These are phyloP conservation scores for Trametes pubescens DNA, from an alignment of 1,284 basidiomycete species.

Conservation along the genomic window DNA sequence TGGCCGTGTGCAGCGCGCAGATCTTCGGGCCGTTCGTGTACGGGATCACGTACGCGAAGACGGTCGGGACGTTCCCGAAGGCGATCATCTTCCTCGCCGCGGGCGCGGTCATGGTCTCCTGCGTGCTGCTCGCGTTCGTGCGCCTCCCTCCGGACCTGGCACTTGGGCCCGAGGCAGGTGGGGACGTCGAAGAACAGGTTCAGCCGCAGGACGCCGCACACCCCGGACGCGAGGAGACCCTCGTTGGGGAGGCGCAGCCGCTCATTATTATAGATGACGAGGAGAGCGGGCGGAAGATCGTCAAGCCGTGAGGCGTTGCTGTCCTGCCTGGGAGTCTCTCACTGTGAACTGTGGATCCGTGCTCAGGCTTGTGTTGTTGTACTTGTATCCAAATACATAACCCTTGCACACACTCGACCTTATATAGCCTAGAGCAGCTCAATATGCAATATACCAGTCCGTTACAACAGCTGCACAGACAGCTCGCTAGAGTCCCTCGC, in stretches of 20 bases:
- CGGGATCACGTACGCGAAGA: constrained; percentile 65
- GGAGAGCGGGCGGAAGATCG: constrained; percentile 25
- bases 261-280: constrained; percentile 34
- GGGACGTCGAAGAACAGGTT: constrained; percentile 30
- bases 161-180: background rate
- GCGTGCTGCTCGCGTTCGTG: constrained; percentile 54
- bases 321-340: background rate
- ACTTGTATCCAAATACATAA: background rate
- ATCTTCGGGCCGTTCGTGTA: constrained; percentile 69
- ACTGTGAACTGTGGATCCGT: too few species aligned
- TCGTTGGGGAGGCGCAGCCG: constrained; percentile 29
- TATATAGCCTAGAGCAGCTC: background rate
- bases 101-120: constrained; percentile 47
- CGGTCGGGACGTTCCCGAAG: constrained; percentile 64
- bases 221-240: constrained; percentile 34
- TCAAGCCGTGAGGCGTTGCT: constrained; percentile 20
- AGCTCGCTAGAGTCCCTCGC: too few species aligned
- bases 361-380: too few species aligned
- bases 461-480: background rate
- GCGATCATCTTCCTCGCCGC: constrained; percentile 62
- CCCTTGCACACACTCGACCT: background rate
- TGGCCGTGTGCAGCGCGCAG: constrained; percentile 49
- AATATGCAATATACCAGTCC: constrained; percentile 2
- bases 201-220: background rate
- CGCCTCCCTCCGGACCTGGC: constrained; percentile 47